Evolutionary conservation across 2,329 filamentous ascomycete genomes (phyloP).

Genomic region (Ascochyta koolunga): DNA sequence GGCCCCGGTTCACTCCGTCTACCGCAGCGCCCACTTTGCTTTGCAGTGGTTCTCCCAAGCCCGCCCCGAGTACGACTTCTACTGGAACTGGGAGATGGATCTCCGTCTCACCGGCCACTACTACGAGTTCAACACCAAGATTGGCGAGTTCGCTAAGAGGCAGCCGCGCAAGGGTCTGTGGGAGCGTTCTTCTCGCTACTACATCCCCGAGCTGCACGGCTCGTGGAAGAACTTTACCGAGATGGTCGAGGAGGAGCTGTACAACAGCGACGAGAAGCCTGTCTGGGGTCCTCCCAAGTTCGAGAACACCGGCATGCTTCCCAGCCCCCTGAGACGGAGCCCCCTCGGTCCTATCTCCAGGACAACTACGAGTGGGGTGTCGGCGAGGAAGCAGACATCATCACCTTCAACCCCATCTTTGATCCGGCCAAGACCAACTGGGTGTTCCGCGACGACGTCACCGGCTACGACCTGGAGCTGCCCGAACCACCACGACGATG

Average conservation of each 20-base stretch:
- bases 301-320: constrained; percentile 59
- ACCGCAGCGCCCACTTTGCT: constrained; percentile 66
- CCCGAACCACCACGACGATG: constrained; percentile 71
- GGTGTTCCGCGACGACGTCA: constrained; percentile 72
- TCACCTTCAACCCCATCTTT: constrained; percentile 80
- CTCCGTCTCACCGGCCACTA: constrained; percentile 80
- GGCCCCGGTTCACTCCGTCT: constrained; percentile 82
- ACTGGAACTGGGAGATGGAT: constrained; percentile 93
- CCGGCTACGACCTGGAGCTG: constrained; percentile 65
- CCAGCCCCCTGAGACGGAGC: constrained; percentile 67
- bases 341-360: constrained; percentile 63
- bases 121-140: constrained; percentile 76
- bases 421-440: constrained; percentile 74
- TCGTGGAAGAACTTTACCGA: constrained; percentile 71
- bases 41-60: constrained; percentile 60
- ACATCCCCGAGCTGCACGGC: constrained; percentile 72
- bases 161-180: constrained; percentile 75
- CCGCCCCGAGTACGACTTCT: constrained; percentile 59
- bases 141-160: constrained; percentile 67
- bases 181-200: constrained; percentile 76
- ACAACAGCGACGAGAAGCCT: constrained; percentile 55
- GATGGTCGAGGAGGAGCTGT: constrained; percentile 65
- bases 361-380: constrained; percentile 79
- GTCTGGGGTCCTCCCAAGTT: constrained; percentile 69
- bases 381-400: constrained; percentile 75